These are phyloP conservation scores for Skeletonema tropicum DNA, from an alignment of 108 stramenopile genomes.

Conservation along the genomic window DNA sequence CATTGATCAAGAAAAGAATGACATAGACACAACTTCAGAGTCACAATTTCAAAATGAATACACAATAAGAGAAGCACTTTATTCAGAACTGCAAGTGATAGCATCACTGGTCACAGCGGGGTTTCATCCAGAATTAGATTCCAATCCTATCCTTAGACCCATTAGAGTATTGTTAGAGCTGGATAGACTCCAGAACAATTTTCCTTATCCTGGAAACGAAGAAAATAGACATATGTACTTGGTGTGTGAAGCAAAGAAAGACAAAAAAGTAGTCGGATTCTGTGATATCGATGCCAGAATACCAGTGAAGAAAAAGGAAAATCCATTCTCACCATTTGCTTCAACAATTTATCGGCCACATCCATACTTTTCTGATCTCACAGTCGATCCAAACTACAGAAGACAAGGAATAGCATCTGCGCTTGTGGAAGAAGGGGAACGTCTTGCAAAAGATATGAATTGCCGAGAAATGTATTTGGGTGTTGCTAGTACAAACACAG, in stretches of 20 bases:
- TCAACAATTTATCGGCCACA: constrained; percentile 10
- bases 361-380: constrained; percentile 26
- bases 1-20: background rate
- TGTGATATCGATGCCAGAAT: constrained; percentile 20
- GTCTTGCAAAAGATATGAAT: constrained; percentile 5
- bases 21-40: background rate
- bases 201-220: constrained; percentile 7
- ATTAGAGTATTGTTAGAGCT: constrained; percentile 14
- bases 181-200: constrained; percentile 17
- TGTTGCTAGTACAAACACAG: background rate
- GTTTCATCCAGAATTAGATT: constrained; percentile 8
- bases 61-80: constrained; percentile 11
- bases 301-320: constrained; percentile 13
- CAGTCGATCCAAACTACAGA: constrained; percentile 7
- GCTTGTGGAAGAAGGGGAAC: background rate
- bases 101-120: constrained; percentile 5
- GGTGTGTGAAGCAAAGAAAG: constrained; percentile 10
- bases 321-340: constrained; percentile 8
- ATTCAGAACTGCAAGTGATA: background rate
- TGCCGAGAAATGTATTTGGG: constrained; percentile 15
- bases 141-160: constrained; percentile 10
- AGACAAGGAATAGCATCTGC: constrained; percentile 13
- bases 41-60: background rate
- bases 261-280: constrained; percentile 9
- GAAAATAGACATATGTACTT: constrained; percentile 12